A percentile compares a stretch with the other conserved stretches of the same genome.
These are phyloP conservation scores for Aspergillus tamarii DNA, from an alignment of 2,329 filamentous ascomycete genomes.

Conservation along the genomic window DNA sequence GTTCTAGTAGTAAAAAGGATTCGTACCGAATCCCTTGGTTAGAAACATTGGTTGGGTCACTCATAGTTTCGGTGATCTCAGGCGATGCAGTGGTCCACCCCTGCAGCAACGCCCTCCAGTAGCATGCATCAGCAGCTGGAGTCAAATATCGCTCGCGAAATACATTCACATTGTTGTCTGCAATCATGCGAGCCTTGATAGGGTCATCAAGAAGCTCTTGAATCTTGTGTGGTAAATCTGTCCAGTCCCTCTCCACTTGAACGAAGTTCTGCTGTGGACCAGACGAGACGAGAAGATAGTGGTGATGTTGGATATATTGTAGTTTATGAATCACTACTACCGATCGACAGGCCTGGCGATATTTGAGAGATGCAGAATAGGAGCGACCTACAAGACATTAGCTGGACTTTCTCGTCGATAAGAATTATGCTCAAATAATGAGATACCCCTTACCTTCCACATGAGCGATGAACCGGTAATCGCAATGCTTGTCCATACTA, in stretches of 20 bases:
- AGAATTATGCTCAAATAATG: not conserved
- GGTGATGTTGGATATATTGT: conserved; percentile 53
- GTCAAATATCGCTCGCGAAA: conserved; percentile 57
- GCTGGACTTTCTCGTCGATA: not conserved
- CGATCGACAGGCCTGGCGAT: conserved; percentile 52
- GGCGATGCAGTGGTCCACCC: conserved; percentile 29
- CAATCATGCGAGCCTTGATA: conserved; percentile 47
- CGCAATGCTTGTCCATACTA: conserved; percentile 56
- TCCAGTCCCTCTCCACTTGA: conserved; percentile 56
- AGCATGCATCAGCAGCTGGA: conserved; percentile 55
- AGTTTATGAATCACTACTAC: conserved; percentile 53
- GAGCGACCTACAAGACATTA: conserved; percentile 34
- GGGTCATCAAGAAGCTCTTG: conserved; percentile 42
- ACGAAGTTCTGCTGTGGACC: conserved; percentile 54
- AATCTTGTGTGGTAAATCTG: conserved; percentile 53
- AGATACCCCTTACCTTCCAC: conserved; percentile 45
- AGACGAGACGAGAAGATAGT: conserved; percentile 46
- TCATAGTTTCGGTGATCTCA: conserved; percentile 24
- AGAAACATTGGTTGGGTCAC: conserved; percentile 13
- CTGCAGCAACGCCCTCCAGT: conserved; percentile 52
- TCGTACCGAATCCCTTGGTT: conserved; percentile 33
- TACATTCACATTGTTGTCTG: conserved; percentile 48
- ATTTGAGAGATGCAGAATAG: conserved; percentile 56
- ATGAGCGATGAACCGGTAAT: conserved; percentile 55
- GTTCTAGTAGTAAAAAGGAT: conserved; percentile 35